Evolutionary conservation across 1,284 basidiomycete genomes (phyloP).

Genomic region (Trichosporon sp.): DNA sequence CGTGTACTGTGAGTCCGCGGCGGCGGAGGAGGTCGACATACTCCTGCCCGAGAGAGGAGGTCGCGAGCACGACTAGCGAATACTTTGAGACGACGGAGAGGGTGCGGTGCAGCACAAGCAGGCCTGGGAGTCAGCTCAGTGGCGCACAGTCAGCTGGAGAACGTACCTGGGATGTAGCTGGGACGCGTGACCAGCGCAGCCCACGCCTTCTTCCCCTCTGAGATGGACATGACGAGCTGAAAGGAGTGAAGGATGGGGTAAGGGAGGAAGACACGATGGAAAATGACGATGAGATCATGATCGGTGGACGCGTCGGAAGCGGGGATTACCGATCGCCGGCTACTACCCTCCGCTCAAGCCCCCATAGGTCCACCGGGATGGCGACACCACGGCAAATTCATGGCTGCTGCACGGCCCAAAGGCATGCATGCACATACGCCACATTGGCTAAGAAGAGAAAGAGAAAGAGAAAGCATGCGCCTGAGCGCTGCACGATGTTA

Average conservation of each 20-base stretch:
- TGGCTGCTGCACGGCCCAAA: too few relatives aligned
- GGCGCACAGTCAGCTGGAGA: not conserved
- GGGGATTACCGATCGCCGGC: constrained; percentile 12
- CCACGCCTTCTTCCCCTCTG: constrained; percentile 57
- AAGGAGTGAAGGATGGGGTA: not conserved
- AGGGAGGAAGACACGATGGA: not conserved
- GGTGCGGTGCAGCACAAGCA: constrained; percentile 70
- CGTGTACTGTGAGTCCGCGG: constrained; percentile 63
- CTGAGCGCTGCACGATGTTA: too few relatives aligned
- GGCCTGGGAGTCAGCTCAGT: constrained; percentile 36
- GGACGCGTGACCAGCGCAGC: constrained; percentile 69
- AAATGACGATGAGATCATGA: not conserved
- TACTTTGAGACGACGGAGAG: constrained; percentile 71
- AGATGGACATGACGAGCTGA: not conserved
- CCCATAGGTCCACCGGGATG: not conserved
- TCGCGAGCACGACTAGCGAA: constrained; percentile 80
- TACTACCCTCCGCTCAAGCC: not conserved
- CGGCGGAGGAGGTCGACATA: constrained; percentile 63
- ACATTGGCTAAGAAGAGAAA: too few relatives aligned
- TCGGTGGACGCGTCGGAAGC: not conserved
- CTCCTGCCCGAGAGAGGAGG: constrained; percentile 64
- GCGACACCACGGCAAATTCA: constrained; percentile 5
- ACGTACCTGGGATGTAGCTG: constrained; percentile 64
- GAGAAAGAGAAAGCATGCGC: too few relatives aligned
- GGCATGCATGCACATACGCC: too few relatives aligned